Evolutionary conservation across 2,329 filamentous ascomycete species (phyloP), one percentile per base, ranked within the genome.

Genomic region (Penicillium decumbens): DNA sequence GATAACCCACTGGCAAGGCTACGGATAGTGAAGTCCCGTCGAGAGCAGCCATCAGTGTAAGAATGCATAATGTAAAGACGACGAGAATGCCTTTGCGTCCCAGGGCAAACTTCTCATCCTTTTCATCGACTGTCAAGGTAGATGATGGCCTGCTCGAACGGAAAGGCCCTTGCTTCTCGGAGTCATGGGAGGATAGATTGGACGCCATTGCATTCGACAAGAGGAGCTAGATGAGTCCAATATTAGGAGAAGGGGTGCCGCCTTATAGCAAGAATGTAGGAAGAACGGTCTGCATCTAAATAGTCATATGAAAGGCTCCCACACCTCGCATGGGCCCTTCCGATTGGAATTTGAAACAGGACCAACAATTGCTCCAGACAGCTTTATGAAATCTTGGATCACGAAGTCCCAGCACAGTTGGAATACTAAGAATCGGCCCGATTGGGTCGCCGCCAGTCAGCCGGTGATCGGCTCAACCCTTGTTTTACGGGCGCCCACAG

Each of bases 21-120:
- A 62, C 59, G 1, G 58, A 61, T 6, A 63, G 42, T 4, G 59
- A 62, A 2, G 58, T 62, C 3, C 58, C 59, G 48, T 63, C 60
- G 7, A 63, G 47, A 27, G 60, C 59, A 7, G 59, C 59, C 60
- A 63, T 63, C 20, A 63, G 47, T 1, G 56, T 54, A 4, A 61
- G 51, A 3, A 60, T 51, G 24, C 54, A 49, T 29, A 61, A 43
- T 4, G 59, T 61, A 28, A 60, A 56, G n/a, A 61, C 51, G 3
- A 57, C 59, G 28, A 61, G 24, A 7, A 49, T 49, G 8, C 59
- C 59, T 15, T 51, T 53, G 18, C 51, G 38, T n/a, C 53, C 53
- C n/a, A 61, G 37, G n/a, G 43, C 47, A 44, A 60, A 61, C n/a
- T 52, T 54, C 9, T 57, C 48, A n/a, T 51, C 42, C 3, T 45